Base-by-base conservation (phyloP, 352 stramenopile genomes). In the Phytophthora agathidicida region DNA sequence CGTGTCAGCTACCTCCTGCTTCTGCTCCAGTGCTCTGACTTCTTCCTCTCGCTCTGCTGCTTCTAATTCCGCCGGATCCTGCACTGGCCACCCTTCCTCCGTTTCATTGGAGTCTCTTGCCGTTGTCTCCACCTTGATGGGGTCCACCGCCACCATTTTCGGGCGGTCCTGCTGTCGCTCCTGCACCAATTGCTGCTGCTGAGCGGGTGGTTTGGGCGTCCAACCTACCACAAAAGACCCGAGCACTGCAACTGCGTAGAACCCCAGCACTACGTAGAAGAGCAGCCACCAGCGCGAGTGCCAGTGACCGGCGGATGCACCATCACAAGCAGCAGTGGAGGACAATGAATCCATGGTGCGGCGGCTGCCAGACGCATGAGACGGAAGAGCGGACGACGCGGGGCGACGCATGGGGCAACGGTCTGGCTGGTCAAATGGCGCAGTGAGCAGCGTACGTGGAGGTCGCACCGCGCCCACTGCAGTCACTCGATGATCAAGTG, bases 241-340 rank as follows among this genome's bases (percentile, higher is more conserved):
- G 20, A 71, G 17, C 32, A 63, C 45, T 5, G 38, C 16, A n/a
- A 67, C 11, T n/a, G 53, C 51, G 38, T 76, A 76, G 37, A 55
- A 28, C 17, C 38, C 67, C 28, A 73, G 37, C 26, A 76, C 49
- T 23, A 58, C 51, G 47, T 70, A 73, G 43, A 76, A 72, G 24
- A 68, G 36, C 26, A 61, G 31, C 62, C 58, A 63, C 67, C 61
- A 66, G 26, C 43, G 45, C 10, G 38, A 28, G 27, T 47, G 33
- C 37, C 39, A 51, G n/a, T 33, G 53, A 13, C 53, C 37, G 1
- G 47, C 8, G 16, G 27, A 6, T 2, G 27, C 9, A 35, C 28
- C n/a, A n/a, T n/a, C n/a, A n/a, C n/a, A n/a, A n/a, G n/a, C n/a
- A 2, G 26, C 6, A 14, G 60, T 31, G 22, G 32, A 41, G 8